Evolutionary conservation across 768 basidiomycete genomes (phyloP), one percentile per base, ranked within the genome.

Genomic region (Termitomyces sp.): DNA sequence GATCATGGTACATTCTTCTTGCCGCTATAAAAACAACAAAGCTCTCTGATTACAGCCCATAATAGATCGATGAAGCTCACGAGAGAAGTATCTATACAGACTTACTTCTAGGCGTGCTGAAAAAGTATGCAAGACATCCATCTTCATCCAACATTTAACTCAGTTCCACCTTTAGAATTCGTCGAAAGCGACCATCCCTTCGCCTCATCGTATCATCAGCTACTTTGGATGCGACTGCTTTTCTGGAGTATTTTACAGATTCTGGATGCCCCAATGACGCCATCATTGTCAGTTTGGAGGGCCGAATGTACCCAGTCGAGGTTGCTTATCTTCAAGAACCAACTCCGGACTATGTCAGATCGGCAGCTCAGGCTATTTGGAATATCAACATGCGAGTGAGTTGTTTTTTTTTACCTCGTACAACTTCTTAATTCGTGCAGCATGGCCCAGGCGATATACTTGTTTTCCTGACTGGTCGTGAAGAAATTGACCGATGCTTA

Each of bases 31-130:
- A 14, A 40, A 38, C 34, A 40, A 49, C 48, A 12, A 43, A 56
- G 14, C 46, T 56, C 46, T 25, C 15, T 52, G 25, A 25, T 25
- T 53, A 14, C 49, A 12, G 38, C 47, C 62, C 56, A 48, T 38
- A 96, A 48, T 37, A 96, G 95, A 88, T 99, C 51, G 97, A 99
- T 67, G 97, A 98, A 78, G 97, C 94, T 0, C 97, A 99, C 71
- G 97, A 99, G 71, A 81, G 97, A 38, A 93, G 94, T 68, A 80
- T 94, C n/a, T 96, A 98, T 72, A 98, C 96, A 0, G 97, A 99
- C 72, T 76, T 99, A 10, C 76, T 99, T 2, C 80, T 99, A 1
- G 96, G 96, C 0, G 76, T 98, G 17, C 75, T 99, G 51, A 96
- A 97, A 78, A 98, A 98, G 96, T 96, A 49, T 40, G 79, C 11